A percentile compares a stretch with the other conserved stretches of the same genome.
phyloP scores from a whole-genome alignment of 1,139 yeast genomes.

The Scheffersomyces illinoinensis region DNA sequence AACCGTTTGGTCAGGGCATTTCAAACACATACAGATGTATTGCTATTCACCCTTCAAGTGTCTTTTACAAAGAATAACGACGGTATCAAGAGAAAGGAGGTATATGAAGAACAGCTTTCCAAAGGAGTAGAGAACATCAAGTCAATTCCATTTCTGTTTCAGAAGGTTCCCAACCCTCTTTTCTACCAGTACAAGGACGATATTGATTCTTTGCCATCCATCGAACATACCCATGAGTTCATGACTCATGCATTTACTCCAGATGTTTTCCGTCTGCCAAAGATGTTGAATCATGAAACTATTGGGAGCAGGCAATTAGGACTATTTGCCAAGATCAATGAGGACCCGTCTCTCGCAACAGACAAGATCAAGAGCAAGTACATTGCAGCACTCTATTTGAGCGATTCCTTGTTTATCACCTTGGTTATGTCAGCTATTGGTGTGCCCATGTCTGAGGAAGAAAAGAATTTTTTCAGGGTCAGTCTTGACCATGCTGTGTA shows the following conservation, averaged over 20 bases:
- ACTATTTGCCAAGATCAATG: constrained; percentile 33
- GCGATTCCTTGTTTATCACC: constrained; percentile 28
- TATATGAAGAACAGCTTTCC: constrained; percentile 2
- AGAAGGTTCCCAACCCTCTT: constrained; percentile 28
- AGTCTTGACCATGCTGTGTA: constrained; percentile 44
- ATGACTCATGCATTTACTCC: constrained; percentile 9
- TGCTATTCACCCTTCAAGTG: constrained; percentile 35
- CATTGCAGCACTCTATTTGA: constrained; percentile 21
- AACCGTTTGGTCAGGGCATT: constrained; percentile 37
- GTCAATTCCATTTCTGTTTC: constrained; percentile 31
- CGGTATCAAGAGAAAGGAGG: constrained; percentile 13
- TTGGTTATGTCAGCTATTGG: constrained; percentile 28
- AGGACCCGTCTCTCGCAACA: constrained; percentile 25
- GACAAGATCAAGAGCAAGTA: constrained; percentile 22
- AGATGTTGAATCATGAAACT: constrained; percentile 12
- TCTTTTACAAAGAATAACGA: constrained; percentile 37
- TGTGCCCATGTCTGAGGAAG: constrained; percentile 18
- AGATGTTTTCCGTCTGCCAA: not conserved
- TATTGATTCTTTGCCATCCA: constrained; percentile 25
- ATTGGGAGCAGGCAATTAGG: constrained; percentile 36
- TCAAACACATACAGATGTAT: constrained; percentile 29
- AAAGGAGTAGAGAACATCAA: constrained; percentile 11
- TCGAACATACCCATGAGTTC: constrained; percentile 34
- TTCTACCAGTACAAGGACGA: constrained; percentile 34
- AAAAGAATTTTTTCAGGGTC: constrained; percentile 34